These are phyloP conservation scores for Ophiosphaerella narmari DNA, from an alignment of 2,329 filamentous ascomycete species.

Conservation along the genomic window DNA sequence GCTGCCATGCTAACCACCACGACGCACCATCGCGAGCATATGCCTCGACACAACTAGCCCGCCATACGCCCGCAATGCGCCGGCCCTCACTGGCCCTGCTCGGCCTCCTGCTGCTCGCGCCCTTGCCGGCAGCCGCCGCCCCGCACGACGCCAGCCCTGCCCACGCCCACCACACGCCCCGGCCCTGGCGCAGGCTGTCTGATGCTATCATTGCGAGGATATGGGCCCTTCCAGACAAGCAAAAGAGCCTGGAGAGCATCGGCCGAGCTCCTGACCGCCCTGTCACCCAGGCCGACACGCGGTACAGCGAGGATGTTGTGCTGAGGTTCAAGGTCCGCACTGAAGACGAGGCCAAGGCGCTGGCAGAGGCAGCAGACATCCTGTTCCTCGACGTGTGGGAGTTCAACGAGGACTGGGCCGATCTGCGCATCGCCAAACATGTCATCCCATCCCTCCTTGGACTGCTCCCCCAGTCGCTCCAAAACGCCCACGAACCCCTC, in stretches of 20 bases:
- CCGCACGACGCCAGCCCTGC: slow-evolving; percentile 20
- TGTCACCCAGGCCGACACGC: slow-evolving; percentile 40
- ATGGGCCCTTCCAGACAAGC: slow-evolving; percentile 32
- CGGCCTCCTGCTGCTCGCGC: slow-evolving; percentile 37
- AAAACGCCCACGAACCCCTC: slow-evolving; percentile 71
- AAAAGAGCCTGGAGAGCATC: slow-evolving; percentile 10
- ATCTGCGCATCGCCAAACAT: slow-evolving; percentile 77
- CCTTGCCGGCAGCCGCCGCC: slow-evolving; percentile 35
- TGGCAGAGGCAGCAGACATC: slow-evolving; percentile 73
- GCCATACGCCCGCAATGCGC: slow-evolving; percentile 33
- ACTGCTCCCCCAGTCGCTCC: slow-evolving; percentile 75
- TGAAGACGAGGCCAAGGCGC: slow-evolving; percentile 67
- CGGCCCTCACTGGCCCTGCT: slow-evolving; percentile 28
- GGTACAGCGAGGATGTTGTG: slow-evolving; percentile 82
- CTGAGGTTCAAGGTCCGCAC: slow-evolving; percentile 82
- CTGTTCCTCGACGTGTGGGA: slow-evolving; percentile 92
- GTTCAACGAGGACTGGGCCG: slow-evolving; percentile 78
- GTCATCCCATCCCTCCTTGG: slow-evolving; percentile 78
- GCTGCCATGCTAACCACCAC: not conserved
- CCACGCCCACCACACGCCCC: slow-evolving; percentile 21
- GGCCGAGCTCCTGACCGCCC: slow-evolving; percentile 2
- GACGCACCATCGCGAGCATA: not conserved
- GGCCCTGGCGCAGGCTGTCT: slow-evolving; percentile 45
- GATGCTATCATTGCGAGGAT: slow-evolving; percentile 42
- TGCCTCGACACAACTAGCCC: not conserved